Conservation (phyloP, 352 stramenopile genomes). For the Pythium angustatum region DNA sequence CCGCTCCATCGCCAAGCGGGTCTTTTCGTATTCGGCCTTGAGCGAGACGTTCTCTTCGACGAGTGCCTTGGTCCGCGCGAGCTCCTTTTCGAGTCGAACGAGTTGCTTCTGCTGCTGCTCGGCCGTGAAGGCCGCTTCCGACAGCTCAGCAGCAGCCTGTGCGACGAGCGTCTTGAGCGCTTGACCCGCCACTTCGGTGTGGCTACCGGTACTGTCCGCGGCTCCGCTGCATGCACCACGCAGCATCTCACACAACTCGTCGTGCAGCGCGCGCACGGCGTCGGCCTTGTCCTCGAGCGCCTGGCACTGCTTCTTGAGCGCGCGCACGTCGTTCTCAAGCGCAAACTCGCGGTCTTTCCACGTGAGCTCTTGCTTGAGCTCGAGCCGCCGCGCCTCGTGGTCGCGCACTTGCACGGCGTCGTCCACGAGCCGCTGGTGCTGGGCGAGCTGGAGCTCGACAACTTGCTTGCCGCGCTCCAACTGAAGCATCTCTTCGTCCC, state of each 20-base stretch:
- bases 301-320: slow-evolving; percentile 26
- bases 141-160: slow-evolving; percentile 20
- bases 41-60: slow-evolving; percentile 53
- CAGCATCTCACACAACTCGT: slow-evolving; percentile 43
- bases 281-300: slow-evolving; percentile 22
- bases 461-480: slow-evolving; percentile 27
- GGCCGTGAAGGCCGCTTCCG: slow-evolving; percentile 2
- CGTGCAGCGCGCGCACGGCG: slow-evolving; percentile 34
- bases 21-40: slow-evolving; percentile 61
- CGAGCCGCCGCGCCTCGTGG: slow-evolving; percentile 26
- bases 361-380: slow-evolving; percentile 31
- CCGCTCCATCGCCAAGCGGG: slow-evolving; percentile 66
- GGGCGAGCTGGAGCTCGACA: slow-evolving; percentile 28
- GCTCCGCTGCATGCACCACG: neutral
- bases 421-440: slow-evolving; percentile 26
- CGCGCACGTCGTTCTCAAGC: slow-evolving; percentile 31
- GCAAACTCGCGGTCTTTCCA: slow-evolving; percentile 36
- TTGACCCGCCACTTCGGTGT: neutral
- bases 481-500: slow-evolving; percentile 35
- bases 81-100: slow-evolving; percentile 37
- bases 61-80: slow-evolving; percentile 40
- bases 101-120: slow-evolving; percentile 21
- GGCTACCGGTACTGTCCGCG: too few relatives aligned
- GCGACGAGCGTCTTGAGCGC: slow-evolving; percentile 44
- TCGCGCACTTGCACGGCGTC: slow-evolving; percentile 27